Evolutionary conservation across 2,329 filamentous ascomycete species (phyloP).

Genomic region (Beauveria sp.): DNA sequence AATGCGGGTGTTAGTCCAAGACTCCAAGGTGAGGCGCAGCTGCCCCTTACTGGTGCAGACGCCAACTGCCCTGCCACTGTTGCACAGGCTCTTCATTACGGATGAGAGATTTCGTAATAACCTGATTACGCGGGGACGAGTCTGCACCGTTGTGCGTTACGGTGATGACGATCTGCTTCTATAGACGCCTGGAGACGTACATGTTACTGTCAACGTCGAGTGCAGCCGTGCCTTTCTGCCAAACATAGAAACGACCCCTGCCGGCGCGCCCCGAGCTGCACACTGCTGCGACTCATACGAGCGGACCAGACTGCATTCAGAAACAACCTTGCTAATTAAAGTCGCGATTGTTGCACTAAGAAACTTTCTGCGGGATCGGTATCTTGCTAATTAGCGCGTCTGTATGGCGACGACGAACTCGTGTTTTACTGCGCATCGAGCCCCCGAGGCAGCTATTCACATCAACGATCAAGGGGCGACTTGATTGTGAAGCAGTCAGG

Average conservation of each 20-base stretch:
- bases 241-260: background rate
- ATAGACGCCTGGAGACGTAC: too few species aligned
- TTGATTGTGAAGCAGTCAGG: background rate
- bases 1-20: background rate
- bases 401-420: background rate
- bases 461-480: too few species aligned
- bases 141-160: background rate
- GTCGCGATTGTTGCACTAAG: background rate
- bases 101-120: background rate
- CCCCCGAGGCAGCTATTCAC: too few species aligned
- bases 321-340: background rate
- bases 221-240: background rate
- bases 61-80: background rate
- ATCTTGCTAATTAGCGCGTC: too few species aligned
- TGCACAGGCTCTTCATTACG: background rate
- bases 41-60: conserved; percentile 3
- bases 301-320: too few species aligned
- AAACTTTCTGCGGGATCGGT: background rate
- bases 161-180: background rate
- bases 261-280: background rate
- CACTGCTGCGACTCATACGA: background rate
- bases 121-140: background rate
- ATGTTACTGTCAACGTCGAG: background rate
- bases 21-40: conserved; percentile 6
- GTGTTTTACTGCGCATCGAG: background rate